Conservation (phyloP, 1,284 basidiomycete species). For the Leccinum subatratum region DNA sequence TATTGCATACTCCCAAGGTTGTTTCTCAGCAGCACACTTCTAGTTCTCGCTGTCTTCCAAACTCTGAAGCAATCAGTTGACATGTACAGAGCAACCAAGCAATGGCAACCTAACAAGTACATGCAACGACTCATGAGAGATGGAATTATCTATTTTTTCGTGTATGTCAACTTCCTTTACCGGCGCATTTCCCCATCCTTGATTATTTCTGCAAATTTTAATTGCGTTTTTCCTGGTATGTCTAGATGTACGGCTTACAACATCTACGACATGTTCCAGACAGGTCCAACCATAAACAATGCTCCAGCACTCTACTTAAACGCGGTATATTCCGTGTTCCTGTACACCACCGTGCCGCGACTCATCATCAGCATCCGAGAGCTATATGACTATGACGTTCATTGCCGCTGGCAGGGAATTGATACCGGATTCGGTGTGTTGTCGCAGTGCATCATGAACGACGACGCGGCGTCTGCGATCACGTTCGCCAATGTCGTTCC, state of each 20-base stretch:
- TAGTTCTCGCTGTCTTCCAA: neutral
- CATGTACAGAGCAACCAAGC: neutral
- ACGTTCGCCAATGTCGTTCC: neutral
- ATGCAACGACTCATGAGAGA: neutral
- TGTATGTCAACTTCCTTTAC: neutral
- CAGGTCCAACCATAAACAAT: neutral
- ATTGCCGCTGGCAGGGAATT: neutral
- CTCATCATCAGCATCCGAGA: slow-evolving; percentile 4
- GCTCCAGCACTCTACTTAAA: neutral
- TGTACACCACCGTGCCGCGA: neutral
- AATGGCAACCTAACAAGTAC: neutral
- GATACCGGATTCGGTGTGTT: neutral
- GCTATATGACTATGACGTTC: neutral
- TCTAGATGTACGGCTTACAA: neutral
- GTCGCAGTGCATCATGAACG: neutral
- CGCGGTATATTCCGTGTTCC: neutral
- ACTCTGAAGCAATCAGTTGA: neutral
- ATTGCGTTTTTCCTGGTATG: neutral
- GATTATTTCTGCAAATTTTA: neutral
- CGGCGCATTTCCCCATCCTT: neutral
- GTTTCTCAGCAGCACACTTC: neutral
- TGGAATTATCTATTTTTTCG: neutral
- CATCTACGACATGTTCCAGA: neutral
- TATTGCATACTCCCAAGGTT: neutral
- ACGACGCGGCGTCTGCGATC: neutral